Base-by-base conservation (phyloP, 768 basidiomycete species). In the Trametes gibbosa region DNA sequence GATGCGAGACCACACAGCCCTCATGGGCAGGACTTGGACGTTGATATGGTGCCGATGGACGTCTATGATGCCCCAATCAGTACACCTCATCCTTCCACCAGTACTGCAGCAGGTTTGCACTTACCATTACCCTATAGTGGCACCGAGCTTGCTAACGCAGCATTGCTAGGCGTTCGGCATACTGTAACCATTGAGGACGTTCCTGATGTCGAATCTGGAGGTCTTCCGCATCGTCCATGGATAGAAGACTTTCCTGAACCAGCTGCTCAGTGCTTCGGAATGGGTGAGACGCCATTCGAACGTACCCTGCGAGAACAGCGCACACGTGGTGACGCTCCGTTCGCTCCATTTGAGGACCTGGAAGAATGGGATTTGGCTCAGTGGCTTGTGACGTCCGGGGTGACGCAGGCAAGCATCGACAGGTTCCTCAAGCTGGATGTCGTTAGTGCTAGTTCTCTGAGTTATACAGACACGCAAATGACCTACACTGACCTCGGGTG, bases 301-400 rank as follows among this genome's bases (percentile, higher is more conserved):
- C 35, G 53, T 10, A 17, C 35, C 19, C 17, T 59, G 35, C 59
- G 62, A 46, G 27, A 46, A 24, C 21, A 35, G 27, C 34, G 42
- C 1, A 27, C 17, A 0, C 35, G 58, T 48, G 51, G 27, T 35
- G 43, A 39, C 5, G 25, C 43, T 41, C 53, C 49, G 0, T 61
- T 21, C 35, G 63, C 63, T 5, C 73, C 74, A 2, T 77, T 76
- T 55, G 61, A 62, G 17, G 63, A 56, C 37, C 48, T 63, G 29
- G 73, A 73, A 9, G 71, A 77, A 67, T 63, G 65, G 65, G 70
- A 73, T 42, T 50, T 77, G 2, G 76, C 65, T 1, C 41, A 57
- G 17, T 77, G 71, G 74, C 49, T 78, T 25, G 66, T 70, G 67
- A 42, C 56, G 41, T 59, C 68, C 5, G 66, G 74, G 7, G 65